Evolutionary conservation across 1,284 basidiomycete genomes (phyloP).

Genomic region (Waitea zeae): DNA sequence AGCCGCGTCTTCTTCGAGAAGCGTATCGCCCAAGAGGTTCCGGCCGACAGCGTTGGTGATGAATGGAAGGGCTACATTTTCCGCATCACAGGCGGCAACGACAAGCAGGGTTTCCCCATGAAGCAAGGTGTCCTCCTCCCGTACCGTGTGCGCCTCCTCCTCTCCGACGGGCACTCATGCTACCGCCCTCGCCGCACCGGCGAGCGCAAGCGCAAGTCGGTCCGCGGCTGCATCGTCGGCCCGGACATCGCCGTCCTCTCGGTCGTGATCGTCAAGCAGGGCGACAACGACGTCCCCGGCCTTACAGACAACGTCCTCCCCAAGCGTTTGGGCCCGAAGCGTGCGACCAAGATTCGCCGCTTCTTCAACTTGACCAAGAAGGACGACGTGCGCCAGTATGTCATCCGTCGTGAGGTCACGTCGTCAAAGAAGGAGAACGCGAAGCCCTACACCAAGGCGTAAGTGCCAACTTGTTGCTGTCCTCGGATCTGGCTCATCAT

Average conservation of each 20-base stretch:
- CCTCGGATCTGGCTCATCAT: slow-evolving; percentile 1
- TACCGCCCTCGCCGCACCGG: slow-evolving; percentile 87
- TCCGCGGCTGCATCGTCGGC: slow-evolving; percentile 95
- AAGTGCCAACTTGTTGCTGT: slow-evolving; percentile 20
- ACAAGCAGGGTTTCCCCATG: slow-evolving; percentile 97
- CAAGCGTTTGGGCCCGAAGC: slow-evolving; percentile 91
- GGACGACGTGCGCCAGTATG: slow-evolving; percentile 96
- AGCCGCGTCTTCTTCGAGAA: slow-evolving; percentile 94
- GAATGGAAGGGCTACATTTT: slow-evolving; percentile 97
- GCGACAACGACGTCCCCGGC: slow-evolving; percentile 82
- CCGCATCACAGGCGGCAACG: slow-evolving; percentile 94
- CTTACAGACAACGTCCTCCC: slow-evolving; percentile 88
- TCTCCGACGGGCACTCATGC: slow-evolving; percentile 94
- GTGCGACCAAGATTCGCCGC: slow-evolving; percentile 87
- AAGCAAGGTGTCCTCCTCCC: slow-evolving; percentile 97
- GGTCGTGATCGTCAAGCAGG: slow-evolving; percentile 94
- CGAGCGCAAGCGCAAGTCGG: slow-evolving; percentile 97
- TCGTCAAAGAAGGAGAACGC: slow-evolving; percentile 82
- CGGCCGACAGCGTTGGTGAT: slow-evolving; percentile 82
- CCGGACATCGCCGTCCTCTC: slow-evolving; percentile 94
- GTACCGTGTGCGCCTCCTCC: slow-evolving; percentile 87
- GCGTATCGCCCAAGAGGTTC: slow-evolving; percentile 91
- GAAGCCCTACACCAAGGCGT: slow-evolving; percentile 98
- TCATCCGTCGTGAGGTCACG: slow-evolving; percentile 83
- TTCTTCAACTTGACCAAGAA: slow-evolving; percentile 99